Percentiles rank a stretch among this genome's conserved stretches.
phyloP scores from a whole-genome alignment of 345 rosid species.

The Mercurialis annua region DNA sequence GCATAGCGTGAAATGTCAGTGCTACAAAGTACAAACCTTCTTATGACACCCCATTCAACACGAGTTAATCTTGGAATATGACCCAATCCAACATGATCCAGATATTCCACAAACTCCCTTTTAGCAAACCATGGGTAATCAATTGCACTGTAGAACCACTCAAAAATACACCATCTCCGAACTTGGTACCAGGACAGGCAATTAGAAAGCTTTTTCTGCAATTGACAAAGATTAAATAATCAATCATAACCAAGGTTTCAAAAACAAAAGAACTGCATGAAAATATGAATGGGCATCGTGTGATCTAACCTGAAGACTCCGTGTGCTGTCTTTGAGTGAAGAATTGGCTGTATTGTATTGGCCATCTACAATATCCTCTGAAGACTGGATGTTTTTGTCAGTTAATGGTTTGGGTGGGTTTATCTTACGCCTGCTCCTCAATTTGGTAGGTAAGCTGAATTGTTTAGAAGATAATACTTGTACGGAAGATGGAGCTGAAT shows the following conservation, averaged over 20 bases:
- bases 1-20: constrained; percentile 7
- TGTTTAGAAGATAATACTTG: constrained; percentile 33
- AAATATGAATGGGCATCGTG: constrained; percentile 4
- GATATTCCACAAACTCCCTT: constrained; percentile 89
- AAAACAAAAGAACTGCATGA: constrained; percentile 26
- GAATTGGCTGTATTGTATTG: constrained; percentile 29
- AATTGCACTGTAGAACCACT: constrained; percentile 94
- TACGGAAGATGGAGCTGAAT: constrained; percentile 41
- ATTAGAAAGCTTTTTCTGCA: constrained; percentile 67
- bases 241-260: constrained; percentile 19
- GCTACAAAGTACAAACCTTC: constrained; percentile 54
- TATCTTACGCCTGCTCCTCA: constrained; percentile 67
- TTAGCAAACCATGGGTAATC: constrained; percentile 98
- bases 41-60: constrained; percentile 97
- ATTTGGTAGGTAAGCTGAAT: constrained; percentile 59
- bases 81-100: constrained; percentile 92
- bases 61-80: constrained; percentile 92
- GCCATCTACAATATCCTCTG: constrained; percentile 35
- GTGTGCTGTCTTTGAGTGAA: constrained; percentile 30
- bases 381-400: constrained; percentile 32
- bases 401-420: constrained; percentile 37
- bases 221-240: constrained; percentile 21
- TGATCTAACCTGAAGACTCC: constrained; percentile 39
- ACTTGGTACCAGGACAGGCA: constrained; percentile 59
- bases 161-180: constrained; percentile 87